Evolutionary conservation across 1,139 yeast genomes (phyloP).

Genomic region (Candida buenavistaensis): DNA sequence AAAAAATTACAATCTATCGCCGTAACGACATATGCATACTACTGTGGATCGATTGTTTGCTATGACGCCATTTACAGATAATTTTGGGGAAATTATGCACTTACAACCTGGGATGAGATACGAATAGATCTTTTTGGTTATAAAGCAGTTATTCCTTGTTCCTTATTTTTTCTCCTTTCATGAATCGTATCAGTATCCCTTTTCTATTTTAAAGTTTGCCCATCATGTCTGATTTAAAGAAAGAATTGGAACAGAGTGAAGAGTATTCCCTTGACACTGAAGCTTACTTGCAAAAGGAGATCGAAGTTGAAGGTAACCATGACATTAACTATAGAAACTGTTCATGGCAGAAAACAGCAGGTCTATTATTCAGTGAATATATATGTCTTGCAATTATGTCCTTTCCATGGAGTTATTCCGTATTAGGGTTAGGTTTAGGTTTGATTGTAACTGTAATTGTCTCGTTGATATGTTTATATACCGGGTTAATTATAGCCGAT

Average conservation of each 20-base stretch:
- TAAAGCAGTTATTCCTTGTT: no score
- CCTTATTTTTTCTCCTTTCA: no score
- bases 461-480: conserved; percentile 51
- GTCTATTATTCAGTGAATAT: conserved; percentile 58
- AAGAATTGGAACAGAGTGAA: conserved; percentile 1
- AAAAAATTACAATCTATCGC: no score
- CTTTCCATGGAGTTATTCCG: conserved; percentile 65
- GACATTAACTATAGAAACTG: conserved; percentile 51
- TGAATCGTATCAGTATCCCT: background rate
- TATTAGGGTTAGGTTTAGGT: conserved; percentile 60
- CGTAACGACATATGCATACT: no score
- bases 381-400: conserved; percentile 64
- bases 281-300: conserved; percentile 12
- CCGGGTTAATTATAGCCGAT: conserved; percentile 54
- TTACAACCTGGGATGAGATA: no score
- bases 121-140: no score
- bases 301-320: conserved; percentile 11
- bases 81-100: no score
- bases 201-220: background rate
- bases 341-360: conserved; percentile 60
- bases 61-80: no score
- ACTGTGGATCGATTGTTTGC: no score
- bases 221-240: background rate
- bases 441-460: conserved; percentile 53
- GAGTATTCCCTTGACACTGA: conserved; percentile 12